Evolutionary conservation across 116 monocot genomes (phyloP).

Genomic region (Phalaenopsis hybrid): DNA sequence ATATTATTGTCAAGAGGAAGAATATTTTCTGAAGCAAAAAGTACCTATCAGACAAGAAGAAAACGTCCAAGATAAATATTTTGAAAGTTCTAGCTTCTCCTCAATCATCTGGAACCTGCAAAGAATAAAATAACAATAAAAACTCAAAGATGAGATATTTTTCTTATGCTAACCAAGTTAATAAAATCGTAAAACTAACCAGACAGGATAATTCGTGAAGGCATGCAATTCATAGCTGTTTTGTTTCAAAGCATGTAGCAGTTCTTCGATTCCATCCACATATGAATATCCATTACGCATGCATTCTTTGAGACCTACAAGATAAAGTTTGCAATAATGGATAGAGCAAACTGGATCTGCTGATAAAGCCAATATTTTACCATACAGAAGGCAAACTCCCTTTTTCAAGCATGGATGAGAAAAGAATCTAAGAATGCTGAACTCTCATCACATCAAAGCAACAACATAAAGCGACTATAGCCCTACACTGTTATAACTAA

Average conservation of each 20-base stretch:
- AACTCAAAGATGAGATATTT: neutral
- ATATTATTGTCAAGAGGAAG: neutral
- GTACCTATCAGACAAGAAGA: constrained; percentile 81
- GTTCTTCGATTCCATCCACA: constrained; percentile 72
- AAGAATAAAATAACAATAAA: neutral
- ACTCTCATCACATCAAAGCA: too few relatives aligned
- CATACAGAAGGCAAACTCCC: neutral
- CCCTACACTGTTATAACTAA: too few relatives aligned
- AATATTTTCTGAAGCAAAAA: neutral
- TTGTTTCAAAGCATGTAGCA: constrained; percentile 60
- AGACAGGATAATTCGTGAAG: constrained; percentile 95
- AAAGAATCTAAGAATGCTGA: too few relatives aligned
- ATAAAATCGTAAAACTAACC: constrained; percentile 34
- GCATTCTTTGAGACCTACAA: constrained; percentile 83
- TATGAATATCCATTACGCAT: constrained; percentile 72
- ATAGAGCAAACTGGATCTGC: neutral
- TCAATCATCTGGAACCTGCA: constrained; percentile 89
- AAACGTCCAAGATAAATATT: constrained; percentile 94
- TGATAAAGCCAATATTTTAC: neutral
- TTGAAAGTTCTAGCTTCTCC: constrained; percentile 75
- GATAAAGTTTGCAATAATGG: constrained; percentile 1
- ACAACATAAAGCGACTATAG: too few relatives aligned
- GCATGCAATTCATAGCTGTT: constrained; percentile 90
- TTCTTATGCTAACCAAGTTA: neutral
- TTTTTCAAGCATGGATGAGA: neutral